phyloP scores from a whole-genome alignment of 345 rosid species.

The Hevea brasiliensis region DNA sequence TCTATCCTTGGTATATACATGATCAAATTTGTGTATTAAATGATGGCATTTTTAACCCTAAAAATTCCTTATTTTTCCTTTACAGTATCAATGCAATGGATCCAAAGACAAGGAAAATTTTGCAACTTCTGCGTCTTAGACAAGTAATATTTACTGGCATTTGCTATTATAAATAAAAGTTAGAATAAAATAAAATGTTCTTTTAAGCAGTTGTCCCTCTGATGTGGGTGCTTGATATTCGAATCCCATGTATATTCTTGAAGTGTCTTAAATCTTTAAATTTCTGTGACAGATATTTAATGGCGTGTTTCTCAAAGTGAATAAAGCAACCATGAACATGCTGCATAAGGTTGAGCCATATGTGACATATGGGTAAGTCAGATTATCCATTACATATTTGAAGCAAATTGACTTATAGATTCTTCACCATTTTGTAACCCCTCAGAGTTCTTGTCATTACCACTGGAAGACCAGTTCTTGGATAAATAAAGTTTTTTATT shows the following conservation, averaged over 20 bases:
- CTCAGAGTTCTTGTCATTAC: background rate
- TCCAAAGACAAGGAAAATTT: conserved; percentile 74
- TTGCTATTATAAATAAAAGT: background rate
- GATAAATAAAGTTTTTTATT: too few species aligned
- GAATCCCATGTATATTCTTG: background rate
- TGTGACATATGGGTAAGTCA: conserved; percentile 74
- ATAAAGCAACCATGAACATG: conserved; percentile 66
- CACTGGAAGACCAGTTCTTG: background rate
- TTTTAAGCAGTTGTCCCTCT: background rate
- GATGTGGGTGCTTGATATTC: background rate
- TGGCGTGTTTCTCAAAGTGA: conserved; percentile 82
- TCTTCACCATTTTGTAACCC: background rate
- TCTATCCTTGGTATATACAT: background rate
- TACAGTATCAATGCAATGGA: conserved; percentile 83
- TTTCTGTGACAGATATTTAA: conserved; percentile 58
- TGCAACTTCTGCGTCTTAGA: conserved; percentile 87
- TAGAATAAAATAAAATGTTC: background rate
- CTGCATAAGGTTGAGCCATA: conserved; percentile 83
- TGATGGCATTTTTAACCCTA: background rate
- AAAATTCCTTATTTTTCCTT: background rate
- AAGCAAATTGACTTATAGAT: background rate
- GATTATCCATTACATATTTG: background rate
- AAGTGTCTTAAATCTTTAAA: background rate
- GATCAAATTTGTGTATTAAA: background rate
- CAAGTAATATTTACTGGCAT: conserved; percentile 45